phyloP scores from a whole-genome alignment of 768 basidiomycete species.

The Rhizopogon roseolus region DNA sequence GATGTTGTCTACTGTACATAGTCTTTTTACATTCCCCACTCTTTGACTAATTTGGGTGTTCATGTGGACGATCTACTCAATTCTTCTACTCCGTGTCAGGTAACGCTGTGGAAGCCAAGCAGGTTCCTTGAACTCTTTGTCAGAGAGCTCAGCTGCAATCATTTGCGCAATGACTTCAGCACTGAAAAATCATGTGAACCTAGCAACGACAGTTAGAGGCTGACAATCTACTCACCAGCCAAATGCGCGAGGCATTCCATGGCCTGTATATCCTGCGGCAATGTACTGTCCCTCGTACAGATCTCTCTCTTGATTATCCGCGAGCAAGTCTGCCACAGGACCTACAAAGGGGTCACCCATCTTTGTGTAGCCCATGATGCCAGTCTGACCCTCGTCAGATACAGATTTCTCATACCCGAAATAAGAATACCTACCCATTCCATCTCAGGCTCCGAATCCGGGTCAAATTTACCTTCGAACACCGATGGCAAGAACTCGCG shows the following conservation, averaged over 20 bases:
- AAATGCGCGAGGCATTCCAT: constrained; percentile 71
- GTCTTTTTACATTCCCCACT: not conserved
- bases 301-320: not conserved
- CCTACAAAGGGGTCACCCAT: constrained; percentile 60
- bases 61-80: not conserved
- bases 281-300: constrained; percentile 56
- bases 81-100: constrained; percentile 30
- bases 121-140: constrained; percentile 44
- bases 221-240: constrained; percentile 37
- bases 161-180: constrained; percentile 60
- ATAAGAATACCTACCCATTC: constrained; percentile 62
- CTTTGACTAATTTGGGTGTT: not conserved
- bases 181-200: constrained; percentile 25
- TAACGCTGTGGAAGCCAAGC: constrained; percentile 61
- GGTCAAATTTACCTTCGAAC: constrained; percentile 51
- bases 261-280: constrained; percentile 63
- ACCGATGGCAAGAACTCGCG: constrained; percentile 55
- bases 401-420: not conserved
- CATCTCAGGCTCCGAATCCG: constrained; percentile 45
- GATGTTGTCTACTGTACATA: not conserved
- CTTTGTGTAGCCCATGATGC: constrained; percentile 75
- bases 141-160: constrained; percentile 44
- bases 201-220: not conserved
- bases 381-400: constrained; percentile 46
- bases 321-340: not conserved